A percentile compares a stretch with the other conserved stretches of the same genome.
These are phyloP conservation scores for Volutella citrinella DNA, from an alignment of 2,329 filamentous ascomycete genomes.

Conservation along the genomic window DNA sequence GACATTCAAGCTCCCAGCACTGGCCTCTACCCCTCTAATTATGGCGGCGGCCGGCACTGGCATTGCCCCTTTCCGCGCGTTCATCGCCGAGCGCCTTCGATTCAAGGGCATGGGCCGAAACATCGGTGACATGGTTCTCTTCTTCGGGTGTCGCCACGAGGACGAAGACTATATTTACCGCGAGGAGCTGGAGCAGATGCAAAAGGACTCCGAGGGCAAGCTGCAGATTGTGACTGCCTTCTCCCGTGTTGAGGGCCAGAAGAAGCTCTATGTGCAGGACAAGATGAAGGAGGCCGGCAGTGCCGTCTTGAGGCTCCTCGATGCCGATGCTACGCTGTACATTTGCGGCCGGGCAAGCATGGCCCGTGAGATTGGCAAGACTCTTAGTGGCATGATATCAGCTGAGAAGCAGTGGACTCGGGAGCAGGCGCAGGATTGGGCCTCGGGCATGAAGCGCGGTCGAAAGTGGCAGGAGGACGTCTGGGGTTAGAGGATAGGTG, in stretches of 20 bases:
- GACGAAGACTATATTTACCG: slow-evolving; percentile 11
- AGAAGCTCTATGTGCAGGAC: slow-evolving; percentile 10
- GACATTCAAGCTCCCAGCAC: slow-evolving; percentile 41
- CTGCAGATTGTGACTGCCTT: slow-evolving; percentile 8
- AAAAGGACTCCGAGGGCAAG: slow-evolving; percentile 8
- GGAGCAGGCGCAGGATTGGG: slow-evolving; percentile 7
- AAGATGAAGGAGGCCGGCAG: slow-evolving; percentile 6
- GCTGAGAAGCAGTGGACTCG: slow-evolving; percentile 6
- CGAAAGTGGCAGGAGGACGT: slow-evolving; percentile 13
- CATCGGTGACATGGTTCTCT: slow-evolving; percentile 11
- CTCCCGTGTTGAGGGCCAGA: slow-evolving; percentile 7
- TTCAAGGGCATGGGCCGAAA: slow-evolving; percentile 9
- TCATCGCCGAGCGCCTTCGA: slow-evolving; percentile 10
- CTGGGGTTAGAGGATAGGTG: slow-evolving; percentile 4
- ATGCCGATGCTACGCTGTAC: slow-evolving; percentile 8
- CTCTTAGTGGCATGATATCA: slow-evolving; percentile 7
- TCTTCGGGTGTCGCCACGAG: slow-evolving; percentile 7
- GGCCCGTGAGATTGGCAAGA: slow-evolving; percentile 12
- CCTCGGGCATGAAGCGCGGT: slow-evolving; percentile 9
- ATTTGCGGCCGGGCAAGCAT: slow-evolving; percentile 11
- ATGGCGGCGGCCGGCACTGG: slow-evolving; percentile 48
- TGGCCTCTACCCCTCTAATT: slow-evolving; percentile 41
- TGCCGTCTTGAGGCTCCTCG: slow-evolving; percentile 3
- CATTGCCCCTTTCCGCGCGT: slow-evolving; percentile 34
- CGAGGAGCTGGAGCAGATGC: slow-evolving; percentile 8